Percentiles rank a stretch among this genome's conserved stretches.
These are phyloP conservation scores for Penicillium rolfsii DNA, from an alignment of 2,329 filamentous ascomycete genomes.

Conservation along the genomic window DNA sequence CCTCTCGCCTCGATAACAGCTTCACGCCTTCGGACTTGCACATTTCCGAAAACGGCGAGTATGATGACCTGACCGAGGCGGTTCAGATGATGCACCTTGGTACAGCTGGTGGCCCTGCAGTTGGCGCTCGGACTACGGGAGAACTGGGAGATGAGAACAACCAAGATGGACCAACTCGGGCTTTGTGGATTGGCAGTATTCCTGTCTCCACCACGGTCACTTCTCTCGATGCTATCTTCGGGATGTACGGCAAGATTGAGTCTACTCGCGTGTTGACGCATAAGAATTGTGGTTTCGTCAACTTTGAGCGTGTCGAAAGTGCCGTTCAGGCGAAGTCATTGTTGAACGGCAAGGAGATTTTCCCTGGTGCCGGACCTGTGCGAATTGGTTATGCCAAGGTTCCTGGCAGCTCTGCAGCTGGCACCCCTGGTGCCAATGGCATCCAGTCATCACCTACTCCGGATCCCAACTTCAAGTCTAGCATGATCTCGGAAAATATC, in stretches of 20 bases:
- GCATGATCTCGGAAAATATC: constrained; percentile 32
- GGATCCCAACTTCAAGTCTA: constrained; percentile 67
- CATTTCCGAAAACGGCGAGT: constrained; percentile 74
- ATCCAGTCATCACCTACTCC: constrained; percentile 89
- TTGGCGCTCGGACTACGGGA: constrained; percentile 65
- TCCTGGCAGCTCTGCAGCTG: constrained; percentile 74
- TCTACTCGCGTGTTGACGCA: constrained; percentile 93
- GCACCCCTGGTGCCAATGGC: constrained; percentile 85
- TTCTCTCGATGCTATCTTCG: constrained; percentile 92
- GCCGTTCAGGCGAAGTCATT: constrained; percentile 84
- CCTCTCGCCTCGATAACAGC: constrained; percentile 73
- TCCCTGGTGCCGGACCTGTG: constrained; percentile 91
- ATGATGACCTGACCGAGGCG: constrained; percentile 77
- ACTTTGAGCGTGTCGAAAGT: constrained; percentile 89
- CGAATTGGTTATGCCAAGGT: constrained; percentile 98
- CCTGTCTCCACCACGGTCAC: constrained; percentile 96
- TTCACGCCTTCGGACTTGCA: constrained; percentile 76
- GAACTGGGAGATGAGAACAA: constrained; percentile 76
- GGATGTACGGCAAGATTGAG: constrained; percentile 85
- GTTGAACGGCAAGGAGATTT: constrained; percentile 97
- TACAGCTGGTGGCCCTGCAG: constrained; percentile 48
- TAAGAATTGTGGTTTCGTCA: constrained; percentile 99
- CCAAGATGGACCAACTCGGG: constrained; percentile 86
- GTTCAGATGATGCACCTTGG: constrained; percentile 76
- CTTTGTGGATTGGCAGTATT: constrained; percentile 96